Conservation (phyloP, 2,329 filamentous ascomycete species). For the Apiospora hydei region DNA sequence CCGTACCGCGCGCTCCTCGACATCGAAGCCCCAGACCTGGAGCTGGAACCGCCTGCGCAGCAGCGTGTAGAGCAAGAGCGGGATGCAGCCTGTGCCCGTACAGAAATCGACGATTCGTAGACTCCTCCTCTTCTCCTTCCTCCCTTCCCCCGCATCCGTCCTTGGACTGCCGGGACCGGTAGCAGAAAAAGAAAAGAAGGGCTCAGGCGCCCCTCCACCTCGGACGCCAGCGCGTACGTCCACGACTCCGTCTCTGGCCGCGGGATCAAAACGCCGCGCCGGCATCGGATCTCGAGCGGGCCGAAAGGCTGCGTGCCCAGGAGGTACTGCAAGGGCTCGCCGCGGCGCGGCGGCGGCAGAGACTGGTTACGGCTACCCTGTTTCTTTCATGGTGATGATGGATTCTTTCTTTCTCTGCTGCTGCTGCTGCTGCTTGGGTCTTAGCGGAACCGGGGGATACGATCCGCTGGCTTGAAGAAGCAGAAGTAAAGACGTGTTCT, state of each 20-base stretch:
- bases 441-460: background rate
- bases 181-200: background rate
- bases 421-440: slow-evolving; percentile 22
- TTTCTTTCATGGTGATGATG: background rate
- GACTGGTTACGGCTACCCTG: slow-evolving; percentile 38
- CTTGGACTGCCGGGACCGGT: background rate
- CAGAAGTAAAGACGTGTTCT: slow-evolving; percentile 56
- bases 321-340: slow-evolving; percentile 87
- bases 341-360: slow-evolving; percentile 61
- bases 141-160: background rate
- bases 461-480: background rate
- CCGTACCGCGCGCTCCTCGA: slow-evolving; percentile 69
- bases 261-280: slow-evolving; percentile 83
- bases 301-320: slow-evolving; percentile 91
- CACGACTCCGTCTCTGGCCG: slow-evolving; percentile 79
- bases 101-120: slow-evolving; percentile 83
- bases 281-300: slow-evolving; percentile 78
- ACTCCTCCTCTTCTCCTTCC: slow-evolving; percentile 30
- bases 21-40: slow-evolving; percentile 73
- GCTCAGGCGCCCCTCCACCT: slow-evolving; percentile 42
- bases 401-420: slow-evolving; percentile 4
- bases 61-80: slow-evolving; percentile 74
- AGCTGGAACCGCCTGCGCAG: slow-evolving; percentile 50
- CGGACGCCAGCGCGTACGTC: slow-evolving; percentile 60
- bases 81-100: slow-evolving; percentile 90